Evolutionary conservation across 2,329 filamentous ascomycete genomes (phyloP).

Genomic region (Aspergillus sp.): DNA sequence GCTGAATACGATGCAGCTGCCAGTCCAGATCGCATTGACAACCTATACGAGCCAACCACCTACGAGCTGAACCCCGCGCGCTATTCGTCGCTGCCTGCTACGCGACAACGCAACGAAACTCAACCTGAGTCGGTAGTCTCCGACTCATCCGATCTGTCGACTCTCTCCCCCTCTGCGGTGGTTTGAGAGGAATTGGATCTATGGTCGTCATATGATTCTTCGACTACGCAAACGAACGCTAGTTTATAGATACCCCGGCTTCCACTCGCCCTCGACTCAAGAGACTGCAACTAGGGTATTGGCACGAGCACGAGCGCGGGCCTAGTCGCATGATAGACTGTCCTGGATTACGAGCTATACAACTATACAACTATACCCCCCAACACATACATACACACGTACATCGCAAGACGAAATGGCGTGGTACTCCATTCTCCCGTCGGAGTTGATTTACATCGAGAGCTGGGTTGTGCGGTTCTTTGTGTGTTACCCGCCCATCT

Average conservation of each 20-base stretch:
- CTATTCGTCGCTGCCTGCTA: constrained; percentile 3
- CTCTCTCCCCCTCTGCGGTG: no score
- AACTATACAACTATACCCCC: background rate
- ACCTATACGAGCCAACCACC: background rate
- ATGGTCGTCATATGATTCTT: no score
- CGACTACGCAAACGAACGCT: background rate
- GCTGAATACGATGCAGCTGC: constrained; percentile 9
- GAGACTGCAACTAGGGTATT: no score
- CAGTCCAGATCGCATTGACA: background rate
- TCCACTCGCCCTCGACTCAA: background rate
- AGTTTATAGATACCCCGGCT: background rate
- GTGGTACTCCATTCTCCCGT: constrained; percentile 65
- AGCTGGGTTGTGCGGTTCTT: constrained; percentile 63
- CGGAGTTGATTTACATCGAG: constrained; percentile 57
- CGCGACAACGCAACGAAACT: background rate
- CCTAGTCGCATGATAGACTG: background rate
- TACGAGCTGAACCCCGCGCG: background rate
- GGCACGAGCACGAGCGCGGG: no score
- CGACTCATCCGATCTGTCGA: background rate
- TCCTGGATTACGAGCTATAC: background rate
- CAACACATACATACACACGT: background rate
- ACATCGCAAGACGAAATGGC: constrained; percentile 50
- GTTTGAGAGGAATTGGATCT: no score
- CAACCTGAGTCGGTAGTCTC: background rate
- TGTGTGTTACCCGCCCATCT: constrained; percentile 45